Evolutionary conservation across 176 grass and related monocot species (phyloP).

Genomic region (Poa annua): DNA sequence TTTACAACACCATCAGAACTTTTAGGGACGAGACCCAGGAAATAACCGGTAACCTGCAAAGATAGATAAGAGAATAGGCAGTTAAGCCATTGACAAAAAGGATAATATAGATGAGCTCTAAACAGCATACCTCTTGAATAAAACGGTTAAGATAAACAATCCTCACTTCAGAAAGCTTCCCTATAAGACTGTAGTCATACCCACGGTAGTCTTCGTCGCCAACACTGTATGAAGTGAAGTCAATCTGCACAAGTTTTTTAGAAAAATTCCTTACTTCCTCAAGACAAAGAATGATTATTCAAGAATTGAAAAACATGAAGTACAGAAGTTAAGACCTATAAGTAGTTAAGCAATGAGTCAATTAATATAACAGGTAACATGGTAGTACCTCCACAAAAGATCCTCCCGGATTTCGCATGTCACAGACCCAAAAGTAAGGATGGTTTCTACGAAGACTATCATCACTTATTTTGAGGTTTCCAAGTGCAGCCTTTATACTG

Average conservation of each 20-base stretch:
- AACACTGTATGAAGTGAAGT: slow-evolving; percentile 86
- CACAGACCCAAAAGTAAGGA: slow-evolving; percentile 96
- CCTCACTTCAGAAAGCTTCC: slow-evolving; percentile 95
- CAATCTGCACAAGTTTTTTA: slow-evolving; percentile 67
- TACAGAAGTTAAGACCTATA: slow-evolving; percentile 24
- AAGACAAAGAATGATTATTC: slow-evolving; percentile 31
- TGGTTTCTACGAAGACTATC: slow-evolving; percentile 73
- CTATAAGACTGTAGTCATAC: slow-evolving; percentile 90
- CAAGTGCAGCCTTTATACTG: slow-evolving; percentile 97
- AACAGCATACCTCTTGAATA: slow-evolving; percentile 85
- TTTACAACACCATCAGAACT: slow-evolving; percentile 74
- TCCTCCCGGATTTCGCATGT: slow-evolving; percentile 95
- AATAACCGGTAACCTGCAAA: slow-evolving; percentile 79
- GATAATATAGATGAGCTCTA: slow-evolving; percentile 35
- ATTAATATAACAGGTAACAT: slow-evolving; percentile 31
- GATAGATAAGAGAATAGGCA: neutral
- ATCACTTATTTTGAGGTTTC: slow-evolving; percentile 99
- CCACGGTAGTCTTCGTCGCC: slow-evolving; percentile 88
- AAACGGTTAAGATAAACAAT: slow-evolving; percentile 99
- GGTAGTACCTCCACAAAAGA: slow-evolving; percentile 93
- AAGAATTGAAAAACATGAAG: slow-evolving; percentile 12
- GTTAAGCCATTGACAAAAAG: slow-evolving; percentile 33
- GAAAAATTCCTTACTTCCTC: slow-evolving; percentile 9
- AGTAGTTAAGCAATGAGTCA: slow-evolving; percentile 17
- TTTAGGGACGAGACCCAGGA: slow-evolving; percentile 89